Evolutionary conservation across 179 eudicot genomes (phyloP), one percentile per base, ranked within the genome.

Genomic region (Beta lomatogona): DNA sequence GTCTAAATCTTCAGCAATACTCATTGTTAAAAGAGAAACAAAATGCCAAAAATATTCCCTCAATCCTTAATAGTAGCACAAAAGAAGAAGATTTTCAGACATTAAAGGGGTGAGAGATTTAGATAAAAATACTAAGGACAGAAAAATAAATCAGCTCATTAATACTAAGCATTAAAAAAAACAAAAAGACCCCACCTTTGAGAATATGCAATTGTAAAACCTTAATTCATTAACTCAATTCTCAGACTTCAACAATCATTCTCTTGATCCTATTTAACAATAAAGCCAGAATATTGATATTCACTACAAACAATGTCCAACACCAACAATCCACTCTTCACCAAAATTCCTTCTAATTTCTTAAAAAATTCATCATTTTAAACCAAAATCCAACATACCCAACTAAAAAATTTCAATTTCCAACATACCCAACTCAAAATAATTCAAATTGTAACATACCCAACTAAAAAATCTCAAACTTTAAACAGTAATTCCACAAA

Each of bases 1-100:
- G 86, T 81, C 80, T 64, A n/a, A 87, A 83, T 87, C 86, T 86
- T 86, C 91, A 83, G 57, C 85, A 79, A 83, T 58, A 86, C 90
- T 73, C 85, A 52, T 58, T 63, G 53, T 55, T 60, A 6, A 80
- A 80, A 81, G 76, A 81, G 75, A 73, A 80, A 80, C 61, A 66
- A 52, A 61, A 80, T 58, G 22, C 48, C 55, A 82, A 71, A 74
- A 67, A 60, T 81, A 68, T 65, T 77, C 76, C 72, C 50, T 68
- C 55, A 67, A 83, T 85, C 80, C 71, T 81, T 77, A 45, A 50
- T 12, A 58, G 16, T 12, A 58, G 16, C 65, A 65, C 81, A 61
- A 85, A 85, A 85, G 52, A 22, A 48, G 11, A 77, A 66, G 71
- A 76, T 70, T 83, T 69, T 22, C 50, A 70, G 59, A 68, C 52